Percentiles rank a stretch among this genome's conserved stretches.
phyloP scores from a whole-genome alignment of 2,329 filamentous ascomycete species.

The Beauveria rudraprayagi region DNA sequence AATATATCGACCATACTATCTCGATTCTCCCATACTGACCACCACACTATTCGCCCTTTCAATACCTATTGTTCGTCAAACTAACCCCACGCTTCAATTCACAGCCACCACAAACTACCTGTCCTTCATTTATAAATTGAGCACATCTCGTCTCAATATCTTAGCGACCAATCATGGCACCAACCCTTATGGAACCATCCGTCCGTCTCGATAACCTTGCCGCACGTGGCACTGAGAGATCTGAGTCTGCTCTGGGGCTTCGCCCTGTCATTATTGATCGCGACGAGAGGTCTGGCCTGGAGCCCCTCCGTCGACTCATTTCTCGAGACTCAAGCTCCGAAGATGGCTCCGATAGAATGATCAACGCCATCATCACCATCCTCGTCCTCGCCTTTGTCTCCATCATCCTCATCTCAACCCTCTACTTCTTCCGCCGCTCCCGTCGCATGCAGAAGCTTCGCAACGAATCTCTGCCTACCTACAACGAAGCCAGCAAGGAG shows the following conservation, averaged over 20 bases:
- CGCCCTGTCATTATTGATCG: constrained; percentile 6
- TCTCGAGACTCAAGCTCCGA: constrained; percentile 23
- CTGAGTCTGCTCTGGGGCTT: neutral
- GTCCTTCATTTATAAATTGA: constrained; percentile 11
- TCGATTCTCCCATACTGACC: neutral
- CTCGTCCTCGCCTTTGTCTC: constrained; percentile 69
- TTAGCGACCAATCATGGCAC: constrained; percentile 11
- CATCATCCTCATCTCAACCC: constrained; percentile 56
- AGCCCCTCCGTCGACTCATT: constrained; percentile 9
- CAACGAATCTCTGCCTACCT: constrained; percentile 56
- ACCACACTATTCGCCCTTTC: neutral
- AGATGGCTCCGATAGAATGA: constrained; percentile 50
- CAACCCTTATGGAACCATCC: constrained; percentile 9
- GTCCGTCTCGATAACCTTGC: neutral
- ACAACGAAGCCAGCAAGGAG: constrained; percentile 50
- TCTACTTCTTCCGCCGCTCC: constrained; percentile 66
- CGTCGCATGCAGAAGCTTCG: constrained; percentile 37
- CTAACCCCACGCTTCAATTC: neutral
- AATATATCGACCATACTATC: constrained; percentile 1
- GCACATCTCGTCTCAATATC: constrained; percentile 13
- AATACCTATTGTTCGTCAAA: neutral
- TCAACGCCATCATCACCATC: constrained; percentile 72
- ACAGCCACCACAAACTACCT: constrained; percentile 17
- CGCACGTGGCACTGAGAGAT: neutral
- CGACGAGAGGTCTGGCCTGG: constrained; percentile 9